phyloP scores from a whole-genome alignment of 306 rosid genomes.

The Cucumis sativus region DNA sequence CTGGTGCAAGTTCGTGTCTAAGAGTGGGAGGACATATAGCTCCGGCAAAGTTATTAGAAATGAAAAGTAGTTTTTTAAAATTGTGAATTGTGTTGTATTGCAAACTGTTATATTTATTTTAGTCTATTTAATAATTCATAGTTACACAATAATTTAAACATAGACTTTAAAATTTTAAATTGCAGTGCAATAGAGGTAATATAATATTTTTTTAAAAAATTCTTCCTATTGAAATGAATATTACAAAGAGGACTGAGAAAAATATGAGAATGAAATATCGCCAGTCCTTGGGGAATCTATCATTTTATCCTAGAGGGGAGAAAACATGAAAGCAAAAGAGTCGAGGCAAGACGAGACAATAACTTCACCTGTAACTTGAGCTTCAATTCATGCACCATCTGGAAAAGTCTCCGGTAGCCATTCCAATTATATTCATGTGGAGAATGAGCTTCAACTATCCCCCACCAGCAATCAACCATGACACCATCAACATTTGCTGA shows the following conservation, averaged over 20 bases:
- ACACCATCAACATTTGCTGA: slow-evolving; percentile 75
- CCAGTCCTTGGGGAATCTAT: background rate
- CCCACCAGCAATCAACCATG: slow-evolving; percentile 99
- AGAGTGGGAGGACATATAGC: background rate
- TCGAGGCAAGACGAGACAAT: background rate
- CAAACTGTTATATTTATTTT: background rate
- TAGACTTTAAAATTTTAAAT: background rate
- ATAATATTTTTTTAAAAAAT: background rate
- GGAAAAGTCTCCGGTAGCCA: slow-evolving; percentile 92
- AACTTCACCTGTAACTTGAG: slow-evolving; percentile 75
- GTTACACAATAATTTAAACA: background rate
- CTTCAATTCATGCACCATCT: slow-evolving; percentile 73
- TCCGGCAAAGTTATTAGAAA: background rate
- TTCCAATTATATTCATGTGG: slow-evolving; percentile 95
- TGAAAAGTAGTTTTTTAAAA: background rate
- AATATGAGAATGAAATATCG: background rate
- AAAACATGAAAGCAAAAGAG: background rate
- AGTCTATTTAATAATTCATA: background rate
- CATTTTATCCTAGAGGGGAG: background rate
- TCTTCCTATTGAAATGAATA: background rate
- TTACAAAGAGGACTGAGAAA: background rate
- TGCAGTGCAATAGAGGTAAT: background rate
- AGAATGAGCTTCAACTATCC: slow-evolving; percentile 89
- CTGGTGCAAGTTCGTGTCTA: background rate
- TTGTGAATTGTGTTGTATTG: background rate